Conservation (phyloP, 441 rosid genomes). For the Pelargonium myrrhifolium region DNA sequence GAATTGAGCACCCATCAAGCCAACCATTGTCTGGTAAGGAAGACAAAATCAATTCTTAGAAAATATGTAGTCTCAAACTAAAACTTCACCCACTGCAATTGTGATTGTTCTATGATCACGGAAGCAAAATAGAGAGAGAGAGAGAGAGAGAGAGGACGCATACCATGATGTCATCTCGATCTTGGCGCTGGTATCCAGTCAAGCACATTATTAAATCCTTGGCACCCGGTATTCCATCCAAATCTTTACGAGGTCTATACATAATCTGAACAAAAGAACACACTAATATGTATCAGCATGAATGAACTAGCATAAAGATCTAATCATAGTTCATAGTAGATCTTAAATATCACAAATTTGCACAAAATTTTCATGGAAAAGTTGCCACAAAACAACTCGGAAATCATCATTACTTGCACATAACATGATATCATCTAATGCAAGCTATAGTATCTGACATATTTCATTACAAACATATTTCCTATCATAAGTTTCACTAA, state of each 20-base stretch:
- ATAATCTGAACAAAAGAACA: constrained; percentile 37
- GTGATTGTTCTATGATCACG: background rate
- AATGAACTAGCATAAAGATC: background rate
- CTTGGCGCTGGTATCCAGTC: constrained; percentile 88
- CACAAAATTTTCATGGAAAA: background rate
- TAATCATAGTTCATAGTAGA: background rate
- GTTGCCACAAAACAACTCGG: background rate
- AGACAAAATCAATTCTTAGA: constrained; percentile 1
- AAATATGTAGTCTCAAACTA: background rate
- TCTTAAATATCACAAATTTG: background rate
- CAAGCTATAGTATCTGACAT: background rate
- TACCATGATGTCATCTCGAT: constrained; percentile 93
- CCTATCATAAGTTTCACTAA: background rate
- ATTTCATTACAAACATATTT: background rate
- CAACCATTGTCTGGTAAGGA: constrained; percentile 73
- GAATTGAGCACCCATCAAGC: constrained; percentile 85
- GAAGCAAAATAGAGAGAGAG: background rate
- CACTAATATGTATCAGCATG: background rate
- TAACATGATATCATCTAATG: background rate
- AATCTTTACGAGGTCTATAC: constrained; percentile 66
- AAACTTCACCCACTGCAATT: background rate
- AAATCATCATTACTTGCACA: background rate
- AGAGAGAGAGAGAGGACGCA: constrained; percentile 9
- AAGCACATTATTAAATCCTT: constrained; percentile 53
- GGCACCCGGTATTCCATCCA: constrained; percentile 81